Percentiles rank a stretch among this genome's conserved stretches.
Conservation (phyloP, 768 basidiomycete genomes). For the Terana coerulea region DNA sequence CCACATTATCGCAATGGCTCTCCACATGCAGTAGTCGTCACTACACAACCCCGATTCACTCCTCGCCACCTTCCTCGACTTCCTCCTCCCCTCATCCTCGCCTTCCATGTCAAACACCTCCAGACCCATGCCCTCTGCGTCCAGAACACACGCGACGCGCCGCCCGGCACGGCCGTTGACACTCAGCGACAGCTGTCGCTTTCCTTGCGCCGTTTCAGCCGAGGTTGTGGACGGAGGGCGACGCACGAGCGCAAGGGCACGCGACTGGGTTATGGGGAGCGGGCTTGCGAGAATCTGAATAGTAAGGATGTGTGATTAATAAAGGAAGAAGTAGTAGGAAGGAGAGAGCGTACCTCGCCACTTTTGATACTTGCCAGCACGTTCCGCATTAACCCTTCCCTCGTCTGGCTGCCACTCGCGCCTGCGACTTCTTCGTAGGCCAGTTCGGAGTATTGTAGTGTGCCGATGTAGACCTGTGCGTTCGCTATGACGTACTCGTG, state of each 20-base stretch:
- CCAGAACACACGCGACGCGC: conserved; percentile 72
- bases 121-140: conserved; percentile 55
- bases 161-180: conserved; percentile 75
- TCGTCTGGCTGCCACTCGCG: conserved; percentile 45
- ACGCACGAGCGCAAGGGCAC: conserved; percentile 50
- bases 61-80: conserved; percentile 21
- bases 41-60: too few relatives aligned
- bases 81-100: conserved; percentile 32
- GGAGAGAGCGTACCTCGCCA: conserved; percentile 67
- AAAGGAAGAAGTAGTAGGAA: too few relatives aligned
- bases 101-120: conserved; percentile 80
- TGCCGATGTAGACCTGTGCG: too few relatives aligned
- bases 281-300: conserved; percentile 49
- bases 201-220: conserved; percentile 44
- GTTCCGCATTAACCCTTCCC: conserved; percentile 60
- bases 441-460: conserved; percentile 57
- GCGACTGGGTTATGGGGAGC: conserved; percentile 54
- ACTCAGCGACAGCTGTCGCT: conserved; percentile 51
- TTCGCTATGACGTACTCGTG: too few relatives aligned
- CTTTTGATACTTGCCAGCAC: too few relatives aligned
- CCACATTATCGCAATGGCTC: too few relatives aligned
- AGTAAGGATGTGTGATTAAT: too few relatives aligned
- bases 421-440: conserved; percentile 48
- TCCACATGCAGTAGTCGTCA: too few relatives aligned
- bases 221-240: too few relatives aligned